These are phyloP conservation scores for Neoboletus magnificus DNA, from an alignment of 768 basidiomycete species.

Conservation along the genomic window DNA sequence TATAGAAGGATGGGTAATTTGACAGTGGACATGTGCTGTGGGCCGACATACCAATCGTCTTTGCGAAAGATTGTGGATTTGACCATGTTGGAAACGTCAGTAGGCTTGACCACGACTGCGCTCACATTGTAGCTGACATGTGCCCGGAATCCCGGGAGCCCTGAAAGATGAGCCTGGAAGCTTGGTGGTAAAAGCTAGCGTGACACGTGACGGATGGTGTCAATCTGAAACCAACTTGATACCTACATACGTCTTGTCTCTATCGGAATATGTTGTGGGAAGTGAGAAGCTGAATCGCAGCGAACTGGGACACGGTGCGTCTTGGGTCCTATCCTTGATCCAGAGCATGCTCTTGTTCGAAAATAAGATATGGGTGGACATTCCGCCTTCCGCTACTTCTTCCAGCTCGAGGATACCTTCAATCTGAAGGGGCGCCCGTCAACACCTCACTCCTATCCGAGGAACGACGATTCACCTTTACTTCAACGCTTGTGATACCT, in stretches of 20 bases:
- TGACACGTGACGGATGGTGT: constrained; percentile 1
- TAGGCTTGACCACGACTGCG: constrained; percentile 49
- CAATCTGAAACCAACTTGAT: background rate
- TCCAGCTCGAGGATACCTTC: constrained; percentile 57
- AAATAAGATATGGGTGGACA: constrained; percentile 48
- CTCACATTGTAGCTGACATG: constrained; percentile 60
- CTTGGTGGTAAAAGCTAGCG: constrained; percentile 66
- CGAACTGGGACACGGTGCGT: constrained; percentile 47
- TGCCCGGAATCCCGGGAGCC: constrained; percentile 70
- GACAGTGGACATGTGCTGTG: background rate
- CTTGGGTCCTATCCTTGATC: constrained; percentile 43
- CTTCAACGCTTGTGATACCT: constrained; percentile 57
- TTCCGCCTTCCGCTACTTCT: constrained; percentile 68
- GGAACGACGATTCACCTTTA: constrained; percentile 43
- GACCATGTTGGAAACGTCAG: constrained; percentile 39
- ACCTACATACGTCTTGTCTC: constrained; percentile 58
- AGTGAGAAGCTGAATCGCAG: constrained; percentile 55
- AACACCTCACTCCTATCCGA: background rate
- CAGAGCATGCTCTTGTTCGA: constrained; percentile 54
- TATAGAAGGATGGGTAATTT: background rate
- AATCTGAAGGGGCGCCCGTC: constrained; percentile 37
- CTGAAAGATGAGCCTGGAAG: constrained; percentile 62
- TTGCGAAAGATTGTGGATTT: constrained; percentile 55
- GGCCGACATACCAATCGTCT: constrained; percentile 47
- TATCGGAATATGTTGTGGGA: constrained; percentile 55